Evolutionary conservation across 495 filamentous ascomycete species (phyloP).

Genomic region (Aspergillus incahuasiensis): DNA sequence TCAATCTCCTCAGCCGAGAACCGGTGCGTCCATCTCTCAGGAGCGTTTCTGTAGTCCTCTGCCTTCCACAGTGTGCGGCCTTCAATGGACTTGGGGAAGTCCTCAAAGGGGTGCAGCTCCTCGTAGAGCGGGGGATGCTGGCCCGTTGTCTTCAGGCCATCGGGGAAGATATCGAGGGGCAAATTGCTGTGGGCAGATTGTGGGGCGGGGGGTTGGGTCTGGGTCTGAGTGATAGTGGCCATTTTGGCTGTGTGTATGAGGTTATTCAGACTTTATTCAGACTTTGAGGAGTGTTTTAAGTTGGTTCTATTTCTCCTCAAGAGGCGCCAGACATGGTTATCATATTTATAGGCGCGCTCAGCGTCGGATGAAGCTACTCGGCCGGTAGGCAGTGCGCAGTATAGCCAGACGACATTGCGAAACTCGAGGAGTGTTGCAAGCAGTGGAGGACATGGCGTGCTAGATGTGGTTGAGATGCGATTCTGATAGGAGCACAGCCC

Average conservation of each 20-base stretch:
- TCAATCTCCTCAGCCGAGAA: conserved; percentile 62
- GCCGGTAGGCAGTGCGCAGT: conserved; percentile 1
- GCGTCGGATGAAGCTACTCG: not conserved
- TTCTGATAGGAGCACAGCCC: conserved; percentile 10
- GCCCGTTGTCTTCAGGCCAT: conserved; percentile 66
- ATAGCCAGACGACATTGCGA: not conserved
- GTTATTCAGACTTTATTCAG: not conserved
- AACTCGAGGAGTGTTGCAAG: conserved; percentile 10
- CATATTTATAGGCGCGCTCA: conserved; percentile 9
- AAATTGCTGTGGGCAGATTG: not conserved
- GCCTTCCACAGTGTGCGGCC: conserved; percentile 76
- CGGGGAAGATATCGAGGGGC: conserved; percentile 45
- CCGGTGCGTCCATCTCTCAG: conserved; percentile 71
- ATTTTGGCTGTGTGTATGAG: conserved; percentile 6
- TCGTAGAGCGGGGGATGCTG: conserved; percentile 73
- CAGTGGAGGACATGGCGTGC: conserved; percentile 25
- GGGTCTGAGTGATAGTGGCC: conserved; percentile 37
- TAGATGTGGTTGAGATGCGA: not conserved
- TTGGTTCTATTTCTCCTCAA: not conserved
- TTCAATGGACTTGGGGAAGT: conserved; percentile 68
- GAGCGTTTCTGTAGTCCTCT: conserved; percentile 63
- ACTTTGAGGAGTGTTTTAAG: not conserved
- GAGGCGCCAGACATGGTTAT: not conserved
- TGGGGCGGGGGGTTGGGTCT: conserved; percentile 4
- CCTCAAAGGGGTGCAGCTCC: conserved; percentile 59